Evolutionary conservation across 1,284 basidiomycete species (phyloP).

Genomic region (Ustilago esculenta): DNA sequence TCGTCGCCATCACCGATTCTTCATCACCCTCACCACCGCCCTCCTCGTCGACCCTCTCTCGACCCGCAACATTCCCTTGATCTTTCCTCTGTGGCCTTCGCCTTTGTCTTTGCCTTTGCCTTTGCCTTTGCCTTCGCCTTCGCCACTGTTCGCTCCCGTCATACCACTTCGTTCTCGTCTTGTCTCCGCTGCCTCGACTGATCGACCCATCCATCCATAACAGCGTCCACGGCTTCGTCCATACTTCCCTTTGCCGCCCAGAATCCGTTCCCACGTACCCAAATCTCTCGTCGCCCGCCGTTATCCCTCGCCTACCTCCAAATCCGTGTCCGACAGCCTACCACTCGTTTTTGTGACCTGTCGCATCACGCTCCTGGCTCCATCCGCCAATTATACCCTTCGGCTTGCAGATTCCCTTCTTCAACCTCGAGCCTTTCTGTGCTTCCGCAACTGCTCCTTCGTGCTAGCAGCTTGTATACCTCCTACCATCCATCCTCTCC

Average conservation of each 20-base stretch:
- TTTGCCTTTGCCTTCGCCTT: background rate
- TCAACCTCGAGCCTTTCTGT: background rate
- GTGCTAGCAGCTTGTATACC: too few relatives aligned
- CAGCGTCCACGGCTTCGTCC: conserved; percentile 1
- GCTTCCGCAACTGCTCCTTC: background rate
- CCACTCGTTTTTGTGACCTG: background rate
- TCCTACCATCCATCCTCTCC: too few relatives aligned
- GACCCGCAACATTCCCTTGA: too few relatives aligned
- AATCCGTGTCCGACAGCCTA: background rate
- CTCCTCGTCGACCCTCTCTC: conserved; percentile 3
- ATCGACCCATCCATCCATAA: conserved; percentile 6
- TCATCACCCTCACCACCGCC: conserved; percentile 2
- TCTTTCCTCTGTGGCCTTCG: too few relatives aligned
- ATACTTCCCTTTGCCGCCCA: background rate
- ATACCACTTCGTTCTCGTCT: conserved; percentile 1
- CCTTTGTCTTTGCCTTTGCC: background rate
- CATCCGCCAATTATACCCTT: conserved; percentile 8
- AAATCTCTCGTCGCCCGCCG: too few relatives aligned
- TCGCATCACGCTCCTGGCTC: background rate
- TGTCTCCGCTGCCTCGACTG: conserved; percentile 1
- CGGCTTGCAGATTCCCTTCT: background rate
- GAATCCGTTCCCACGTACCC: too few relatives aligned
- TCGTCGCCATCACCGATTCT: conserved; percentile 13
- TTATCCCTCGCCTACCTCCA: background rate
- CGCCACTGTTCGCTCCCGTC: conserved; percentile 1